A percentile compares a stretch with the other conserved stretches of the same genome.
These are phyloP conservation scores for Pseudogymnoascus sp. DNA, from an alignment of 2,329 filamentous ascomycete genomes.

Conservation along the genomic window DNA sequence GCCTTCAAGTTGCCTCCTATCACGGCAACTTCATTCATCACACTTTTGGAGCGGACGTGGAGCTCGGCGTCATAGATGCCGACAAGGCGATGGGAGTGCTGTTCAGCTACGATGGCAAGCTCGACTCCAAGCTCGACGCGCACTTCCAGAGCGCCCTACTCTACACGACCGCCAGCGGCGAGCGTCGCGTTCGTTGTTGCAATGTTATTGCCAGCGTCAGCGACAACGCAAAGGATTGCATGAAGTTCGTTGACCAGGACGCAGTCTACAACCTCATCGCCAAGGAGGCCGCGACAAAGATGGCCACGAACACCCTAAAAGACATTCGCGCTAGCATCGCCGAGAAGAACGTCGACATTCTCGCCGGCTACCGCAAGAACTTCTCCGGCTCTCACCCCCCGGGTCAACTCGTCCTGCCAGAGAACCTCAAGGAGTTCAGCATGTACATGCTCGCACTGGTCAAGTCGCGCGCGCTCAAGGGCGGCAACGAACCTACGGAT, in stretches of 20 bases:
- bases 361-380: constrained; percentile 87
- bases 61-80: constrained; percentile 84
- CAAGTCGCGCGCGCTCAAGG: constrained; percentile 90
- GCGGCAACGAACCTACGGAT: constrained; percentile 83
- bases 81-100: constrained; percentile 89
- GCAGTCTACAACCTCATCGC: constrained; percentile 81
- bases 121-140: constrained; percentile 92
- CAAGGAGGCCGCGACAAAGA: constrained; percentile 87
- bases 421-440: constrained; percentile 89
- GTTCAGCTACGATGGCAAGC: constrained; percentile 92
- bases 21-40: constrained; percentile 96
- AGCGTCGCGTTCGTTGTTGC: constrained; percentile 83
- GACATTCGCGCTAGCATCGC: constrained; percentile 77
- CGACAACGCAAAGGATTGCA: constrained; percentile 71
- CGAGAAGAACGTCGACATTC: constrained; percentile 87
- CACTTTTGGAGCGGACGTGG: constrained; percentile 87
- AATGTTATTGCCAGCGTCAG: constrained; percentile 91
- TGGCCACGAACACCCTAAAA: constrained; percentile 66
- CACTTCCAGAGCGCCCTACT: constrained; percentile 95
- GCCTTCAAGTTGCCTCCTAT: constrained; percentile 86
- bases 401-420: constrained; percentile 87
- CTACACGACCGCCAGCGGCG: constrained; percentile 84
- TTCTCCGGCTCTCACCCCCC: constrained; percentile 79
- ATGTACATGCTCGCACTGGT: constrained; percentile 91
- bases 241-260: constrained; percentile 95